Evolutionary conservation across 176 grass and related monocot species (phyloP).

Genomic region (Juncus inflexus): DNA sequence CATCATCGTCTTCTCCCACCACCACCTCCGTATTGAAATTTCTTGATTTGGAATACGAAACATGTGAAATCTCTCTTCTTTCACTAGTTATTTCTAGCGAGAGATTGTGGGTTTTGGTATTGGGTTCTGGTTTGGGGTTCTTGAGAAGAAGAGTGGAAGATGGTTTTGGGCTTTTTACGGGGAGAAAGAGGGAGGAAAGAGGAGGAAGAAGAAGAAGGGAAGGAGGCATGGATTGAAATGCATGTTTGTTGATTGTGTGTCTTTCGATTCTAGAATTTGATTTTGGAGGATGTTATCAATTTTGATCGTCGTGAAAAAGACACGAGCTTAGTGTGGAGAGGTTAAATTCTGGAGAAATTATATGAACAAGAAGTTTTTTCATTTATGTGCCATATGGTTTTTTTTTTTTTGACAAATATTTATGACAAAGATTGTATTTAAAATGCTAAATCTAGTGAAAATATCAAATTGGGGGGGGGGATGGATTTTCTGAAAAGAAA

Average conservation of each 20-base stretch:
- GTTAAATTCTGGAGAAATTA: too few relatives aligned
- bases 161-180: not conserved
- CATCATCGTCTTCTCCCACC: slow-evolving; percentile 39
- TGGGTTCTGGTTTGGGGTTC: not conserved
- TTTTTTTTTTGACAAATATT: too few relatives aligned
- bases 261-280: not conserved
- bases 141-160: not conserved
- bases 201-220: slow-evolving; percentile 15
- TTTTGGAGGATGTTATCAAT: too few relatives aligned
- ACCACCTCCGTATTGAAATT: slow-evolving; percentile 62
- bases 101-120: not conserved
- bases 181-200: not conserved
- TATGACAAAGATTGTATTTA: too few relatives aligned
- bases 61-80: slow-evolving; percentile 9
- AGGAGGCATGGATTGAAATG: slow-evolving; percentile 17
- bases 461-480: not conserved
- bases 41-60: too few relatives aligned
- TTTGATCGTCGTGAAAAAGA: too few relatives aligned
- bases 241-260: not conserved
- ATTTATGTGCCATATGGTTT: too few relatives aligned
- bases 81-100: too few relatives aligned
- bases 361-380: too few relatives aligned
- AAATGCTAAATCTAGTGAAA: not conserved
- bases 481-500: too few relatives aligned
- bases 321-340: too few relatives aligned